Conservation (phyloP, 2,329 filamentous ascomycete genomes). For the Nemania abortiva region DNA sequence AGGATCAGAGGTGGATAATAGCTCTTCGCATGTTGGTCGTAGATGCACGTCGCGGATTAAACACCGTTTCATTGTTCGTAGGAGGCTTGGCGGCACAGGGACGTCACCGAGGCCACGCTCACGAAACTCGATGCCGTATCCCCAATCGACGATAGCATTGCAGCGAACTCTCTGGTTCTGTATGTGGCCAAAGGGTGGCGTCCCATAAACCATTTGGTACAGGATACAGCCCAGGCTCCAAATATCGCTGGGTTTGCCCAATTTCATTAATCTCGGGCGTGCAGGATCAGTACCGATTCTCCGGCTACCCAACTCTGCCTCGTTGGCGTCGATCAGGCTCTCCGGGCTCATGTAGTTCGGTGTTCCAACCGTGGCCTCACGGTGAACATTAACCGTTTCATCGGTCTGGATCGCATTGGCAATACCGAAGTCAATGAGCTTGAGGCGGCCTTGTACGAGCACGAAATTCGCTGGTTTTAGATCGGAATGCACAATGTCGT, state of each 20-base stretch:
- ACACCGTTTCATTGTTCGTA: conserved; percentile 73
- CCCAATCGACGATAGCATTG: conserved; percentile 85
- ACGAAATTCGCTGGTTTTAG: conserved; percentile 98
- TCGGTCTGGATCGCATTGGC: conserved; percentile 96
- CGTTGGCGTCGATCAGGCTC: conserved; percentile 87
- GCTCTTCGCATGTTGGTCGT: conserved; percentile 72
- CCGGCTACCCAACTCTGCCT: conserved; percentile 56
- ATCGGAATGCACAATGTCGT: conserved; percentile 96
- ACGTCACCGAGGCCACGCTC: conserved; percentile 75
- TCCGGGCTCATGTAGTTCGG: conserved; percentile 99
- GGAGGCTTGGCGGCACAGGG: conserved; percentile 68
- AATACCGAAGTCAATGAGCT: conserved; percentile 98
- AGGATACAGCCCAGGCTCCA: conserved; percentile 97
- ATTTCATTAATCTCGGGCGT: conserved; percentile 84
- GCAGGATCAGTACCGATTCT: conserved; percentile 53
- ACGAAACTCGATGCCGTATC: conserved; percentile 79
- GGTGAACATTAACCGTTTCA: conserved; percentile 96
- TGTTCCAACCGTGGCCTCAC: conserved; percentile 93
- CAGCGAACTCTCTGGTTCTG: conserved; percentile 87
- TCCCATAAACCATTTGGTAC: conserved; percentile 98
- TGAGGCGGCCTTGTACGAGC: conserved; percentile 87
- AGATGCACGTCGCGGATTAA: conserved; percentile 71
- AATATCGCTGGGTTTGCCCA: conserved; percentile 95
- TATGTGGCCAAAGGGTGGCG: conserved; percentile 94
- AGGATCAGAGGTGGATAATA: conserved; percentile 69